Conservation (phyloP, 1,284 basidiomycete species). For the Vanrija sp. region DNA sequence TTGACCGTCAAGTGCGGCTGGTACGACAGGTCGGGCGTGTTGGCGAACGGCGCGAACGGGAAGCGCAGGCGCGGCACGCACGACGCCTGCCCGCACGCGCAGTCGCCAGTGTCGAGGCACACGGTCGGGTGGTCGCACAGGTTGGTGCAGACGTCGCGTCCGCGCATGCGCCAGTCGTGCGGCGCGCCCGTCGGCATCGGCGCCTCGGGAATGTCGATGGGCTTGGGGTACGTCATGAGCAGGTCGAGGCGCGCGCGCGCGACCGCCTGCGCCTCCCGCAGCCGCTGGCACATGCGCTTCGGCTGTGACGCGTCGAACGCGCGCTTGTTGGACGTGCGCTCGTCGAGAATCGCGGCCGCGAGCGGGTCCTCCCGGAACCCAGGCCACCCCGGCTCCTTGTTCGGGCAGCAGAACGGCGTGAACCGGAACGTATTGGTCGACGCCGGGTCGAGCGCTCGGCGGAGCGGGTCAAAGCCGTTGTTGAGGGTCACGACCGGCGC, state of each 20-base stretch:
- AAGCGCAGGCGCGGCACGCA: conserved; percentile 17
- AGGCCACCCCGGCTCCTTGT: conserved; percentile 27
- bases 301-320: conserved; percentile 25
- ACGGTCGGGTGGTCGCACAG: conserved; percentile 28
- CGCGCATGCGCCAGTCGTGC: conserved; percentile 15
- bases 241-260: conserved; percentile 12
- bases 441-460: background rate
- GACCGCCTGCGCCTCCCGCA: conserved; percentile 9
- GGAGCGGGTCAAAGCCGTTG: background rate
- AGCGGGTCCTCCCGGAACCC: conserved; percentile 33
- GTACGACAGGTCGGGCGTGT: conserved; percentile 19
- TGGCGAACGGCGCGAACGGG: conserved; percentile 20
- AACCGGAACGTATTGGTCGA: conserved; percentile 12
- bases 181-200: conserved; percentile 19
- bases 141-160: conserved; percentile 21
- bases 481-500: background rate
- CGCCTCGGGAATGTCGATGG: conserved; percentile 6
- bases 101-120: conserved; percentile 29
- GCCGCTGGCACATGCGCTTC: conserved; percentile 18
- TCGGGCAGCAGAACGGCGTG: conserved; percentile 30
- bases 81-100: conserved; percentile 21
- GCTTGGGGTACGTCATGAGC: conserved; percentile 5
- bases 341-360: conserved; percentile 21
- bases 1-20: conserved; percentile 4
- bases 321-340: conserved; percentile 7